Percentiles rank a stretch among this genome's conserved stretches.
Evolutionary conservation across 345 rosid genomes (phyloP).

Genomic region (Abelmoschus esculentus): DNA sequence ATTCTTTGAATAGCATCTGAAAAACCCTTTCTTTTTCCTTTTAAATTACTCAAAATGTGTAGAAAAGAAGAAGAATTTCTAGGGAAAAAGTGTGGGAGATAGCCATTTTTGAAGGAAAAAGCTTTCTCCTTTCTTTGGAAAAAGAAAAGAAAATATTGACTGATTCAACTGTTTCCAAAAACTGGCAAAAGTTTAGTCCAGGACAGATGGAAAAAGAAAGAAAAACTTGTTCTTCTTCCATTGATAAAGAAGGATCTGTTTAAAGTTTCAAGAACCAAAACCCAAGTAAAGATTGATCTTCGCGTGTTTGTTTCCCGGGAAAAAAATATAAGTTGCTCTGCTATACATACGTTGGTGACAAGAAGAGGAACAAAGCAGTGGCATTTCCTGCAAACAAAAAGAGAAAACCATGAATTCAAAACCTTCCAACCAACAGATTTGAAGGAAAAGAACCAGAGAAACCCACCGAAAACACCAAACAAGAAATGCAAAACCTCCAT

Average conservation of each 20-base stretch:
- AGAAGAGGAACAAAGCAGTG: conserved; percentile 87
- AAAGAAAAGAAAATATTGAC: background rate
- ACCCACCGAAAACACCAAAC: conserved; percentile 85
- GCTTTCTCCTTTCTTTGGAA: background rate
- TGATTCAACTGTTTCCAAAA: conserved; percentile 8
- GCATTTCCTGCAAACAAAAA: conserved; percentile 68
- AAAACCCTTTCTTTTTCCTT: background rate
- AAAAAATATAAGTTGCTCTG: background rate
- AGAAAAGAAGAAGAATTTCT: background rate
- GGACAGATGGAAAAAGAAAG: background rate
- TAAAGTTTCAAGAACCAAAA: background rate
- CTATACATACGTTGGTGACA: conserved; percentile 67
- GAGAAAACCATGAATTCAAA: background rate
- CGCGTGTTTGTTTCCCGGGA: background rate
- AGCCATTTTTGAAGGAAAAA: background rate
- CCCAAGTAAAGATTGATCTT: background rate
- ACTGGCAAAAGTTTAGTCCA: background rate
- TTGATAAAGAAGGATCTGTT: background rate
- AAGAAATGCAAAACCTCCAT: conserved; percentile 69
- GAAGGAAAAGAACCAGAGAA: background rate
- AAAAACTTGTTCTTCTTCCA: background rate
- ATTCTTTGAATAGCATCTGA: background rate
- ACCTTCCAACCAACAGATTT: background rate
- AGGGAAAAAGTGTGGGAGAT: background rate
- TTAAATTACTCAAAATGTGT: background rate